Evolutionary conservation across 345 rosid genomes (phyloP).

Genomic region (Gossypium anomalum): DNA sequence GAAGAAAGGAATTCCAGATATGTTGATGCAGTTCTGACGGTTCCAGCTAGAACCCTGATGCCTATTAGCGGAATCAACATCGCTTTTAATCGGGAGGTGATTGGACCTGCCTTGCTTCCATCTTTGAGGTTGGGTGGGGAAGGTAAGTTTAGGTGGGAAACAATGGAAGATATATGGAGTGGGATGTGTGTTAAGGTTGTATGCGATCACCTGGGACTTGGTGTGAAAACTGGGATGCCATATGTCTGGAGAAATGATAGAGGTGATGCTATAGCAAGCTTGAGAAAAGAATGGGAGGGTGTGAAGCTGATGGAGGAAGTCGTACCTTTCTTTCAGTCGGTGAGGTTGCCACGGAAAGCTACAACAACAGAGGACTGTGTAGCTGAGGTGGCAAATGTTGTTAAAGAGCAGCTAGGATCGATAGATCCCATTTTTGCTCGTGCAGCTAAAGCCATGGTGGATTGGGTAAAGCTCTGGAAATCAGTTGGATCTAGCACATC

Average conservation of each 20-base stretch:
- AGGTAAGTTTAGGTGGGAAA: slow-evolving; percentile 95
- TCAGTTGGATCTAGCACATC: slow-evolving; percentile 40
- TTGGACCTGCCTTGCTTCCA: slow-evolving; percentile 86
- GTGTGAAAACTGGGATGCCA: slow-evolving; percentile 85
- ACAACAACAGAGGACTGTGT: slow-evolving; percentile 65
- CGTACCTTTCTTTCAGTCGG: slow-evolving; percentile 71
- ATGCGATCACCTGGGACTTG: slow-evolving; percentile 74
- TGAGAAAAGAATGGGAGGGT: slow-evolving; percentile 97
- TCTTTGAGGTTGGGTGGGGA: slow-evolving; percentile 71
- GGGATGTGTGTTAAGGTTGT: slow-evolving; percentile 88
- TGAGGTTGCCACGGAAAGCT: slow-evolving; percentile 51
- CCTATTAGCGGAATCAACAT: slow-evolving; percentile 91
- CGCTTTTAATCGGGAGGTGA: slow-evolving; percentile 64
- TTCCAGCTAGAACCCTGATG: slow-evolving; percentile 57
- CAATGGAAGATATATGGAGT: slow-evolving; percentile 89
- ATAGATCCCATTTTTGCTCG: slow-evolving; percentile 56
- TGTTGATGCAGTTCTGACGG: slow-evolving; percentile 85
- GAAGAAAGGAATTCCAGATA: slow-evolving; percentile 56
- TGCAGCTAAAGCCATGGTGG: slow-evolving; percentile 68
- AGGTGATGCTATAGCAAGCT: slow-evolving; percentile 68
- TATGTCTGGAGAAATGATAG: slow-evolving; percentile 92
- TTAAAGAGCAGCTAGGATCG: slow-evolving; percentile 61
- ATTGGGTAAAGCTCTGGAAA: slow-evolving; percentile 77
- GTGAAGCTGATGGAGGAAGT: slow-evolving; percentile 91
- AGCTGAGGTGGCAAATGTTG: slow-evolving; percentile 54